Base-by-base conservation (phyloP, 768 basidiomycete species). In the Boletus edulis region DNA sequence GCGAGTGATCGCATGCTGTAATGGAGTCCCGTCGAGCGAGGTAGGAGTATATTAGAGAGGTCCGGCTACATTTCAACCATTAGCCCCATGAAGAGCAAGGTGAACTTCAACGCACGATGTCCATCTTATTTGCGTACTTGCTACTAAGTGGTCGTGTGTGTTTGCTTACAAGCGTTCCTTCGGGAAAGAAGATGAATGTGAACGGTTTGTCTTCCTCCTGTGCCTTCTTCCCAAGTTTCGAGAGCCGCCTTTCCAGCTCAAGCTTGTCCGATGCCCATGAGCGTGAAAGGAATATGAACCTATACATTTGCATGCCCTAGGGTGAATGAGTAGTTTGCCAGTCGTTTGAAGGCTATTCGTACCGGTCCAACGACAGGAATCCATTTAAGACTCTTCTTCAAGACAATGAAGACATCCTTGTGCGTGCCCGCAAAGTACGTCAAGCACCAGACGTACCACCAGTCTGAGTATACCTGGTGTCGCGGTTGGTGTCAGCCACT, bases 261-360 rank as follows among this genome's bases (percentile, higher is more conserved):
- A 79, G 65, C 56, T 84, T 79, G 68, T 98, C 95, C 18, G 90
- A 84, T 2, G 88, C 87, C 95, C 94, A 96, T 20, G 89, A 92
- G 35, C 94, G 86, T 17, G 87, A 84, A 22, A 98, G 81, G 71
- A 98, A 98, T 55, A 98, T 93, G 72, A 98, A 98, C 55, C 86
- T 79, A 73, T 85, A 97, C 75, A 94, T 87, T 81, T 90, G 93
- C 93, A 97, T 98, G 53, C 82, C 89, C 91, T 92, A 46, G 14
- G 11, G 39, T 37, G 18, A 32, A 32, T 46, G 29, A 64, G 58
- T 46, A 20, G 32, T 37, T 46, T 44, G 53, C 37, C 27, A 42
- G 24, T 17, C 32, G 39, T n/a, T 10, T n/a, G 3, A 42, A 47
- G 49, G 46, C 35, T 49, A 12, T 48, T 65, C 81, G 51, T 72